These are phyloP conservation scores for Saccharomycopsis sp. DNA, from an alignment of 805 yeast genomes.

Conservation along the genomic window DNA sequence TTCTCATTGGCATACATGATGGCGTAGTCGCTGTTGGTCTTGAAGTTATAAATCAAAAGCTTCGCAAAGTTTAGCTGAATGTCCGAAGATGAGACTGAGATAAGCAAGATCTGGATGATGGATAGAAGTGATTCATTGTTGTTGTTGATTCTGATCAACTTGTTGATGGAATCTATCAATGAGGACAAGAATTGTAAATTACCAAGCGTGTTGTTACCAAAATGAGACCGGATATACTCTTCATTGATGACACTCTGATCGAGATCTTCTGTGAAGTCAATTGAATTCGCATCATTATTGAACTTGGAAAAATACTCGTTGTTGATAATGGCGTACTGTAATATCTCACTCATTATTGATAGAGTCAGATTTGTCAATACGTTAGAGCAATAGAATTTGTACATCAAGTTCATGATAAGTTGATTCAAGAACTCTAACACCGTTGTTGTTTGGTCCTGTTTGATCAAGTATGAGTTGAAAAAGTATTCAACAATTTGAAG, in stretches of 20 bases:
- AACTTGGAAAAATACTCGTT: slow-evolving; percentile 13
- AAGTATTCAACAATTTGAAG: slow-evolving; percentile 16
- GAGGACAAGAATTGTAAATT: slow-evolving; percentile 9
- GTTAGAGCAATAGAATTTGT: slow-evolving; percentile 13
- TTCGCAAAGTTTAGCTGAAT: slow-evolving; percentile 20
- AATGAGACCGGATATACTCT: slow-evolving; percentile 13
- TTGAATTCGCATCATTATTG: slow-evolving; percentile 1
- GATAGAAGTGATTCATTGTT: slow-evolving; percentile 18
- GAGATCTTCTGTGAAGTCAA: slow-evolving; percentile 11
- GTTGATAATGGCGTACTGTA: slow-evolving; percentile 15
- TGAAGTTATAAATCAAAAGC: slow-evolving; percentile 18
- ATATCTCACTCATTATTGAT: slow-evolving; percentile 15
- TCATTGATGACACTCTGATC: slow-evolving; percentile 14
- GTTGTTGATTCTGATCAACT: slow-evolving; percentile 17
- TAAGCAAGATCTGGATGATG: slow-evolving; percentile 18
- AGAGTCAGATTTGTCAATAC: slow-evolving; percentile 12
- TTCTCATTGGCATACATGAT: not conserved
- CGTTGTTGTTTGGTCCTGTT: slow-evolving; percentile 10
- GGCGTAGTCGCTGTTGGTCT: slow-evolving; percentile 10
- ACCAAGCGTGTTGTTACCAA: slow-evolving; percentile 13
- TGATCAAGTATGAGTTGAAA: slow-evolving; percentile 16
- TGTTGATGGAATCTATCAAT: slow-evolving; percentile 16
- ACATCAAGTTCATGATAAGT: slow-evolving; percentile 11
- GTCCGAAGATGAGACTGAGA: slow-evolving; percentile 14
- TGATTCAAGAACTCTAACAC: slow-evolving; percentile 13